These are phyloP conservation scores for Stephanodiscus triporus DNA, from an alignment of 108 stramenopile genomes.

Conservation along the genomic window DNA sequence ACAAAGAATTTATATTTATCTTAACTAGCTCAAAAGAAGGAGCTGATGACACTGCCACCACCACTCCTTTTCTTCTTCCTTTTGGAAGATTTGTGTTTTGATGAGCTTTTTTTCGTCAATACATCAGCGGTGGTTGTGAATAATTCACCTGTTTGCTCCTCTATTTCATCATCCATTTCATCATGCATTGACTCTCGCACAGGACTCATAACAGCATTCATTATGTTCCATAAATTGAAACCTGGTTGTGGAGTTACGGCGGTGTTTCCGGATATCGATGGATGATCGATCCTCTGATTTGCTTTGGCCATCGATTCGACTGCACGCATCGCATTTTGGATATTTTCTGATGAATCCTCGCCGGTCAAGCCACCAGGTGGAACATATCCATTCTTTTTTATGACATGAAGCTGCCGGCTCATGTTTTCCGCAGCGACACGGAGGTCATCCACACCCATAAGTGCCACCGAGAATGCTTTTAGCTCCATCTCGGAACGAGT, in stretches of 20 bases:
- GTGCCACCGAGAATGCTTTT: slow-evolving; percentile 54
- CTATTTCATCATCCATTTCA: neutral
- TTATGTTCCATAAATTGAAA: slow-evolving; percentile 44
- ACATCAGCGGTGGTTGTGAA: neutral
- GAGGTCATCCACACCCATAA: slow-evolving; percentile 54
- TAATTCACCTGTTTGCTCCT: neutral
- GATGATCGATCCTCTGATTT: slow-evolving; percentile 47
- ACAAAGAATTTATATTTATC: too few species aligned
- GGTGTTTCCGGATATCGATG: slow-evolving; percentile 11
- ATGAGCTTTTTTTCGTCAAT: slow-evolving; percentile 6
- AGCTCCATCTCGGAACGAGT: slow-evolving; percentile 53
- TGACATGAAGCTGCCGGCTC: slow-evolving; percentile 50
- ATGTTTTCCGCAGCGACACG: slow-evolving; percentile 48
- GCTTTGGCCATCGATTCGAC: slow-evolving; percentile 47
- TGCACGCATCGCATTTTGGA: slow-evolving; percentile 44
- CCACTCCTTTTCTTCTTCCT: slow-evolving; percentile 13
- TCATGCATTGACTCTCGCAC: slow-evolving; percentile 1
- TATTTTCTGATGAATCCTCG: slow-evolving; percentile 27
- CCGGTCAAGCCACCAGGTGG: slow-evolving; percentile 46
- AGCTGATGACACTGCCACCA: slow-evolving; percentile 20
- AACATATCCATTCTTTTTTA: slow-evolving; percentile 47
- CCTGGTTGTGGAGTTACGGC: slow-evolving; percentile 5
- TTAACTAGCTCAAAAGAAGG: slow-evolving; percentile 6
- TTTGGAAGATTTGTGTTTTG: neutral
- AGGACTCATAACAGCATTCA: slow-evolving; percentile 40